phyloP scores from a whole-genome alignment of 768 basidiomycete species.

The Pulveroboletus sp. region DNA sequence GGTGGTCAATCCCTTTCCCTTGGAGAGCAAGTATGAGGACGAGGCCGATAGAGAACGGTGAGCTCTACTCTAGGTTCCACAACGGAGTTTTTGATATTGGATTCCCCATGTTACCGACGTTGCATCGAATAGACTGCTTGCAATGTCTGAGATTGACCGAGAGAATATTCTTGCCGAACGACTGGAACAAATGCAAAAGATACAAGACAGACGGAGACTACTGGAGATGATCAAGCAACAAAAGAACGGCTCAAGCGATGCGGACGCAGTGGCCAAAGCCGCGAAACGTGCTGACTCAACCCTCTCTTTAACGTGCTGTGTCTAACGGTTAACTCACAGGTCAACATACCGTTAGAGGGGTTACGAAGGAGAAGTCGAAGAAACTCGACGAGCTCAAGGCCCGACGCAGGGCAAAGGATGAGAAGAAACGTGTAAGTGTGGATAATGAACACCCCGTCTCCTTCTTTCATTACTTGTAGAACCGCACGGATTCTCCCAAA shows the following conservation, averaged over 20 bases:
- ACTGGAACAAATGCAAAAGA: slow-evolving; percentile 72
- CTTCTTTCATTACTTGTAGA: slow-evolving; percentile 31
- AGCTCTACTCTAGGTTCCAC: slow-evolving; percentile 34
- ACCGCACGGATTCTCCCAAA: slow-evolving; percentile 51
- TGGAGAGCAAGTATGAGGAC: slow-evolving; percentile 88
- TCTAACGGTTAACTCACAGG: slow-evolving; percentile 39
- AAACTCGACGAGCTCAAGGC: slow-evolving; percentile 85
- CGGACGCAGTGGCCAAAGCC: slow-evolving; percentile 62
- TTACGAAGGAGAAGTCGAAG: slow-evolving; percentile 73
- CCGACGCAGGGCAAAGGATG: slow-evolving; percentile 82
- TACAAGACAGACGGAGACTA: slow-evolving; percentile 65
- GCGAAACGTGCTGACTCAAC: slow-evolving; percentile 60
- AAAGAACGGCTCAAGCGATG: slow-evolving; percentile 42
- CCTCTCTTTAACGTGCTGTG: not conserved
- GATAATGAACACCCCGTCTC: not conserved
- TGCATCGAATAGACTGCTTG: slow-evolving; percentile 53
- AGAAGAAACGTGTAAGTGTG: slow-evolving; percentile 69
- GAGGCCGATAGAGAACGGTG: slow-evolving; percentile 80
- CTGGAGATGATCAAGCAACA: slow-evolving; percentile 71
- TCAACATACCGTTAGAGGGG: slow-evolving; percentile 66
- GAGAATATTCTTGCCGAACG: slow-evolving; percentile 82
- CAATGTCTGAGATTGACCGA: slow-evolving; percentile 82
- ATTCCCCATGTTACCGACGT: slow-evolving; percentile 5
- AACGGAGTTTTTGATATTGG: slow-evolving; percentile 25
- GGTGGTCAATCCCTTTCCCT: slow-evolving; percentile 68